A percentile compares a stretch with the other conserved stretches of the same genome.
Evolutionary conservation across 108 stramenopile species (phyloP).

Genomic region (Aurantiochytrium sp.): DNA sequence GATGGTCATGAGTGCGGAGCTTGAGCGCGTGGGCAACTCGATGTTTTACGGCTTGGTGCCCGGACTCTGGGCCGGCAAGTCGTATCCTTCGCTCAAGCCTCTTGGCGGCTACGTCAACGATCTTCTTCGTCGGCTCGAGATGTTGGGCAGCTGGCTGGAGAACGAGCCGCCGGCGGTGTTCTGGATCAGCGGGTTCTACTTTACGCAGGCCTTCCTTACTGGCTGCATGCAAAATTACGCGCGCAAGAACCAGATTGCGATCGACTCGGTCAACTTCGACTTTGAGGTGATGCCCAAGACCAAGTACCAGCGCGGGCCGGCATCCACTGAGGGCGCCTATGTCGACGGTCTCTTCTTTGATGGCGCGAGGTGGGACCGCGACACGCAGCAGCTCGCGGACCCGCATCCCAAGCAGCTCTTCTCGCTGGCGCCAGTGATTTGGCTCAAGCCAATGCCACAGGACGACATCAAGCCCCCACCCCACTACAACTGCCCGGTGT

Average conservation of each 20-base stretch:
- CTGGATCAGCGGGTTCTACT: slow-evolving; percentile 67
- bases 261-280: slow-evolving; percentile 58
- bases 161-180: slow-evolving; percentile 51
- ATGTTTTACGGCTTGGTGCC: slow-evolving; percentile 61
- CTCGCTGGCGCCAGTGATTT: slow-evolving; percentile 49
- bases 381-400: slow-evolving; percentile 41
- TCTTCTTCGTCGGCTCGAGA: slow-evolving; percentile 45
- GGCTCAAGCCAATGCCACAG: slow-evolving; percentile 46
- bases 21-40: slow-evolving; percentile 56
- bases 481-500: slow-evolving; percentile 58
- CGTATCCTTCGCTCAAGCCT: slow-evolving; percentile 60
- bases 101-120: slow-evolving; percentile 56
- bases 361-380: slow-evolving; percentile 61
- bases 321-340: slow-evolving; percentile 55
- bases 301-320: background rate
- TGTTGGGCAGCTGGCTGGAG: slow-evolving; percentile 54
- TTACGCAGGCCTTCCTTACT: slow-evolving; percentile 67
- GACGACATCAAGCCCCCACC: slow-evolving; percentile 34
- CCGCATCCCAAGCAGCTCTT: slow-evolving; percentile 59
- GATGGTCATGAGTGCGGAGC: slow-evolving; percentile 56
- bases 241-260: slow-evolving; percentile 56
- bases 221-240: slow-evolving; percentile 63
- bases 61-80: slow-evolving; percentile 45
- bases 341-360: slow-evolving; percentile 59
- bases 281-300: slow-evolving; percentile 46